Base-by-base conservation (phyloP, 2,329 filamentous ascomycete genomes). In the Thelonectria discophora region DNA sequence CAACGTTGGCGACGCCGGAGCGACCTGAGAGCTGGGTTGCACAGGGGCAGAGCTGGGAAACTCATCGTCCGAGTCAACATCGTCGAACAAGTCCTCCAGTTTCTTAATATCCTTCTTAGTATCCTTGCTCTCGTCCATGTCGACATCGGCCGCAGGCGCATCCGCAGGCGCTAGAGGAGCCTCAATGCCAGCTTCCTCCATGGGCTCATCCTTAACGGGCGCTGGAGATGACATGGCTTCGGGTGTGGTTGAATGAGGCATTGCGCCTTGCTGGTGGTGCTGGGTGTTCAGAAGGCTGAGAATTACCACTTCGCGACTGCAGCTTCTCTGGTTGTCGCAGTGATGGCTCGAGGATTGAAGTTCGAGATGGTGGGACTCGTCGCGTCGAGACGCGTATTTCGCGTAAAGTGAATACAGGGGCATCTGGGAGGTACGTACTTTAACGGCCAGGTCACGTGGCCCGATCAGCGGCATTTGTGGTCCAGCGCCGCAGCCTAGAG, bases 41-140 rank as follows among this genome's bases (percentile, higher is more conserved):
- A 75, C 69, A 20, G 80, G 71, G 8, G 79, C 77, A 55, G 83
- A 83, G 66, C 80, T 85, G 7, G 84, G 82, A 51, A 88, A 88
- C 63, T 89, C 87, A 1, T 87, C 85, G 64, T 89, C 86, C 2
- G 84, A 87, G 46, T 87, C 85, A 17, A 80, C 79, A 65, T 87
- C 85, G 34, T 78, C 81, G 57, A 89, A 89, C 11, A 89, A 67
- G 5, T 88, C 84, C 50, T 88, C 86, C 7, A 89, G 75, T 30
- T 72, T 66, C 58, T 85, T 86, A 46, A 82, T 76, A 42, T 83
- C 80, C 21, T 81, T 78, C 61, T 82, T 81, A 13, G 51, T 64
- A 2, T 72, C 64, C 17, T 72, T 69, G 9, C 71, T 60, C 39
- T 73, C 68, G 17, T 34, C 59, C 65, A 72, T 69, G 11, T 69